phyloP scores from a whole-genome alignment of 257 asterid genomes.

The Solanum sitiens region DNA sequence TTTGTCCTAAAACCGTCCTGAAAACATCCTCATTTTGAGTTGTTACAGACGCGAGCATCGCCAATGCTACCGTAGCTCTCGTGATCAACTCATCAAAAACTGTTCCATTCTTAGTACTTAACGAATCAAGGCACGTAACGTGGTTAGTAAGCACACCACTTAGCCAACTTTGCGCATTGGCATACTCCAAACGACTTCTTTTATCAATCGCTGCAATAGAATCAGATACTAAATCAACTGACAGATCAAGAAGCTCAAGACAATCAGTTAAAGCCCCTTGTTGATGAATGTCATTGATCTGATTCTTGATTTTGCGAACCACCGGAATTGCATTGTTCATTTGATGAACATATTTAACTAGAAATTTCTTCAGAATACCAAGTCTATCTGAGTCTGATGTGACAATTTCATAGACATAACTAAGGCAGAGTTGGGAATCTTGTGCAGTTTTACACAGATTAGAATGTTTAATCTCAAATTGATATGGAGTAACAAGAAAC shows the following conservation, averaged over 20 bases:
- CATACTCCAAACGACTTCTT: not conserved
- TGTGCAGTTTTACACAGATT: slow-evolving; percentile 16
- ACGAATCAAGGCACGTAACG: slow-evolving; percentile 24
- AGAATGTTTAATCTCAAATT: not conserved
- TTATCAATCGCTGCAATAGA: slow-evolving; percentile 12
- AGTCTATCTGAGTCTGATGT: not conserved
- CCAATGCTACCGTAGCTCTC: slow-evolving; percentile 29
- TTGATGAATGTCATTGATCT: slow-evolving; percentile 7
- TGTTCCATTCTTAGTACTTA: not conserved
- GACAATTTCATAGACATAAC: not conserved
- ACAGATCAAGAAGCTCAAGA: slow-evolving; percentile 27
- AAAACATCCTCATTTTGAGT: not conserved
- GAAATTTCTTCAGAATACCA: slow-evolving; percentile 4
- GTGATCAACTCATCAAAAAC: slow-evolving; percentile 15
- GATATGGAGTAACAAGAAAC: slow-evolving; percentile 8
- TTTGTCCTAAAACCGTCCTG: not conserved
- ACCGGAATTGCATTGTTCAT: slow-evolving; percentile 4
- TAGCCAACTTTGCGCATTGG: slow-evolving; percentile 29
- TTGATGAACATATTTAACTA: slow-evolving; percentile 13
- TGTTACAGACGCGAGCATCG: slow-evolving; percentile 12
- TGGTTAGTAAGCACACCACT: slow-evolving; percentile 48
- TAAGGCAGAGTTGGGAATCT: slow-evolving; percentile 18
- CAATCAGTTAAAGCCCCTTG: slow-evolving; percentile 33
- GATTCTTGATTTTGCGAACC: not conserved
- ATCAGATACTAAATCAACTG: slow-evolving; percentile 22